These are phyloP conservation scores for Sclerotinia glacialis DNA, from an alignment of 2,329 filamentous ascomycete genomes.

Conservation along the genomic window DNA sequence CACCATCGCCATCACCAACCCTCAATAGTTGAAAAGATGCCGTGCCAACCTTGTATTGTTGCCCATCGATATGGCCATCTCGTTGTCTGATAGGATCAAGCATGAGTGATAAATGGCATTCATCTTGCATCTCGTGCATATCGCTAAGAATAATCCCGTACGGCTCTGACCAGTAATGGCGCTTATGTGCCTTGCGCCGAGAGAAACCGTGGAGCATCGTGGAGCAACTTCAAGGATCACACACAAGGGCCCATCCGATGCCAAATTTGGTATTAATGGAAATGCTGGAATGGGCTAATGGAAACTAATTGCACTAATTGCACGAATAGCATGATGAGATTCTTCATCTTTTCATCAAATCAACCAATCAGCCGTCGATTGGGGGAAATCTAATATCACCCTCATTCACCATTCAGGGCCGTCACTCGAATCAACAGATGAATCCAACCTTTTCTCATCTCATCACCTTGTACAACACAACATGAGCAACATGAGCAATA, in stretches of 20 bases:
- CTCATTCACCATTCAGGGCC: background rate
- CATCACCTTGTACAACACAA: slow-evolving; percentile 15
- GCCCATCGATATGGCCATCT: background rate
- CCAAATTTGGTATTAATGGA: background rate
- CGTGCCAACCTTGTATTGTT: slow-evolving; percentile 15
- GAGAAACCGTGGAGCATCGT: background rate
- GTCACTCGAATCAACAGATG: slow-evolving; percentile 15
- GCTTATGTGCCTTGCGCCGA: slow-evolving; percentile 18
- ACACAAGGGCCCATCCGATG: slow-evolving; percentile 4
- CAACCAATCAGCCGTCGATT: background rate
- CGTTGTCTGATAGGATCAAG: slow-evolving; percentile 9
- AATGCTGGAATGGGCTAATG: background rate
- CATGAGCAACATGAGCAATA: slow-evolving; percentile 11
- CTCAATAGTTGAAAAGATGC: slow-evolving; percentile 2
- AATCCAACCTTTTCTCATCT: slow-evolving; percentile 6
- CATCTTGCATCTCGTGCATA: slow-evolving; percentile 17
- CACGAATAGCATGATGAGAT: background rate
- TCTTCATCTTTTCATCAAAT: background rate
- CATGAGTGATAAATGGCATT: slow-evolving; percentile 2
- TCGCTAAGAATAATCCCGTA: slow-evolving; percentile 19
- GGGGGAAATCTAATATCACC: slow-evolving; percentile 1
- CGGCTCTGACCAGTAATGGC: slow-evolving; percentile 10
- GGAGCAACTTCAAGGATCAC: background rate
- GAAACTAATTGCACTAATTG: background rate
- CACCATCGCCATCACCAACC: background rate